phyloP scores from a whole-genome alignment of 2,329 filamentous ascomycete species.

The Colletotrichum echinochloae region DNA sequence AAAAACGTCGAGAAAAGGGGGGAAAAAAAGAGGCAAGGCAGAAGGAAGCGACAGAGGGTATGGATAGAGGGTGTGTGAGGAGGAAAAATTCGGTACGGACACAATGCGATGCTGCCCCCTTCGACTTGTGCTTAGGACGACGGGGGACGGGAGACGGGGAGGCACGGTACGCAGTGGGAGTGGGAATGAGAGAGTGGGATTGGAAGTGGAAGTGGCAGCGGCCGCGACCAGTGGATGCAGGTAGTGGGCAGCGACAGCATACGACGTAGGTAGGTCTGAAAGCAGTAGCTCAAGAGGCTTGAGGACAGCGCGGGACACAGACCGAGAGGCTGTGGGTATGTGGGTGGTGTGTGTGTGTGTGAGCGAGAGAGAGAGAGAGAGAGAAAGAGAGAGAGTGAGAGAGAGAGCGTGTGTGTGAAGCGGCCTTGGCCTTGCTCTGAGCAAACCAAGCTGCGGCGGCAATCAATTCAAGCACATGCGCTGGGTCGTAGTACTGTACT shows the following conservation, averaged over 20 bases:
- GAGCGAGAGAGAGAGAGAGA: not conserved
- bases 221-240: not conserved
- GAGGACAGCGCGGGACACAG: not conserved
- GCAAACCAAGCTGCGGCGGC: conserved; percentile 14
- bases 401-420: not conserved
- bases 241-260: not conserved
- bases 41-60: conserved; percentile 35
- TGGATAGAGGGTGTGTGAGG: conserved; percentile 40
- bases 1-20: conserved; percentile 39
- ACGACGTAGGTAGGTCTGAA: not conserved
- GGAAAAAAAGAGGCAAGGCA: not conserved
- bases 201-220: not conserved
- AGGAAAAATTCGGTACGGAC: conserved; percentile 37
- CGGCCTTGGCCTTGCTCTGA: not conserved
- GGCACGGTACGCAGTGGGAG: not conserved
- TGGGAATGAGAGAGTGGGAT: not conserved
- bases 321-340: not conserved
- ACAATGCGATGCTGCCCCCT: conserved; percentile 27
- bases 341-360: not conserved
- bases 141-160: not conserved
- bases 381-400: not conserved
- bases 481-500: conserved; percentile 15
- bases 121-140: conserved; percentile 22
- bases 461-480: conserved; percentile 27
- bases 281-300: conserved; percentile 10